Evolutionary conservation across 2,329 filamentous ascomycete species (phyloP), one percentile per base, ranked within the genome.

Genomic region (Aspergillus cejpii): DNA sequence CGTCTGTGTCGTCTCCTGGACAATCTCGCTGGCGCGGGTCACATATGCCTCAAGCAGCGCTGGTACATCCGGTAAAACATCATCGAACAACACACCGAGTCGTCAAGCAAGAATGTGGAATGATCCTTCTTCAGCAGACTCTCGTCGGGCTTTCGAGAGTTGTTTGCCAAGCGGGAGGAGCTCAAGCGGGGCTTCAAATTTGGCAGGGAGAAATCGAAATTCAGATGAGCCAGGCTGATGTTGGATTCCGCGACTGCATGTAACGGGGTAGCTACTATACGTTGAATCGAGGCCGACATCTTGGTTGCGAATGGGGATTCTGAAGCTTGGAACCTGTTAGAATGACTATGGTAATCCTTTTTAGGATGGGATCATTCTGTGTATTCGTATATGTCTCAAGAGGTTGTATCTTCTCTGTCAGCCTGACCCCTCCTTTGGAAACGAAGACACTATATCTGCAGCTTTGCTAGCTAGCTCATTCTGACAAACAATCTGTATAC

Each of bases 171-270:
- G 21, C 0, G 34, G 53, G 14, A 54, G 49, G 29, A 60, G 72
- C 44, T 73, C 70, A 8, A 39, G 40, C 0, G 71, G 70, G 0
- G 70, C 66, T 42, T 72, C 65, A 2, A 61, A 41, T 45, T 71
- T 72, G 29, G 68, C 0, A 74, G 46, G 0, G 66, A 58, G 45
- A 74, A 74, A 41, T 74, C 69, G 44, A 72, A 63, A 43, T 74
- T 72, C 46, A 71, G 11, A 29, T 53, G 51, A 20, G 58, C 55
- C 3, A 60, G 49, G 20, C 50, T 41, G 15, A 48, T 28, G 20
- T 42, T 48, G 12, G 23, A 23, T 17, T 48, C 46, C 6, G 37
- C 39, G 6, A 37, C 40, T 15, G 40, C 28, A 7, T 43, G 36
- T 2, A 44, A 17, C 3, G 45, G 36, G n/a, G 21, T 37, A 21